Conservation (phyloP, 2,329 filamentous ascomycete species). For the Epichloe sibirici region DNA sequence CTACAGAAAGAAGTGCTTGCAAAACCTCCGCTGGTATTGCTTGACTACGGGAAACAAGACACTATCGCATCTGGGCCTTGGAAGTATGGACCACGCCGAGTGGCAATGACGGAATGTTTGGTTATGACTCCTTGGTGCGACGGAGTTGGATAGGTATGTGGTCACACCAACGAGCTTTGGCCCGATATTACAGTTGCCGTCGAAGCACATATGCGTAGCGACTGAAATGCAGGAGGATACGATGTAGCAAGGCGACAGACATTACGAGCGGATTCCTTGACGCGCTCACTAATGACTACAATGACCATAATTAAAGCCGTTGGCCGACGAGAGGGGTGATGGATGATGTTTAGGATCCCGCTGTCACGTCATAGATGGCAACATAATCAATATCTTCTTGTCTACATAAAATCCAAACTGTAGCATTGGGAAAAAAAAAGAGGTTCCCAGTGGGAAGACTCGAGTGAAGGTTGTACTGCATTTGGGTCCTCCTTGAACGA, state of each 20-base stretch:
- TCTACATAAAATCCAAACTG: not conserved
- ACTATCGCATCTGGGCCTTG: not conserved
- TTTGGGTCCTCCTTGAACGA: not conserved
- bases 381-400: not conserved
- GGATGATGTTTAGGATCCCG: not conserved
- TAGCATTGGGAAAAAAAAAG: too few species aligned
- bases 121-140: constrained; percentile 1
- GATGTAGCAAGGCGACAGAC: not conserved
- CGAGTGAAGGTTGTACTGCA: not conserved
- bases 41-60: not conserved
- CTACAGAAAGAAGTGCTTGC: not conserved
- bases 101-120: constrained; percentile 4
- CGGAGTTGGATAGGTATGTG: constrained; percentile 1
- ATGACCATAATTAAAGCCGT: not conserved
- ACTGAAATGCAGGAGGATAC: not conserved
- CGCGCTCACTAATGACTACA: not conserved
- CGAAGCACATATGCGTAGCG: not conserved
- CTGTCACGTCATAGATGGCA: not conserved
- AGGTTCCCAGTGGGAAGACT: not conserved
- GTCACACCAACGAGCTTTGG: not conserved
- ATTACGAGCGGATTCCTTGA: not conserved
- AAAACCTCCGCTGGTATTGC: not conserved
- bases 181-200: not conserved
- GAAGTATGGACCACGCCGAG: not conserved
- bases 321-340: not conserved